Evolutionary conservation across 352 stramenopile genomes (phyloP).

Genomic region (Globisporangium middletonii): DNA sequence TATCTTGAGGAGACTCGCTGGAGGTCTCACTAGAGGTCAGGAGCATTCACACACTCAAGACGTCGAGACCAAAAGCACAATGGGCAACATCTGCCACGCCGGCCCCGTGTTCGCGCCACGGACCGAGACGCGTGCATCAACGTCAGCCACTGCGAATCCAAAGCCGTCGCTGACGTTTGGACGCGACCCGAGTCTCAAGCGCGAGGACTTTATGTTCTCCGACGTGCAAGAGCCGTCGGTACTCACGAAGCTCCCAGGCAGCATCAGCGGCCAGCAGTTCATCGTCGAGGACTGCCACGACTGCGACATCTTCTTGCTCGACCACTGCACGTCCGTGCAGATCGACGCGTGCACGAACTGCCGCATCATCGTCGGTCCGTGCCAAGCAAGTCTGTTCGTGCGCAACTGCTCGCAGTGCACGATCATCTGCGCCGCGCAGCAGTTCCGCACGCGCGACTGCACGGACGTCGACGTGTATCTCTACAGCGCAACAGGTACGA

Average conservation of each 20-base stretch:
- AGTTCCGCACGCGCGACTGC: constrained; percentile 73
- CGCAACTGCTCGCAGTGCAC: constrained; percentile 59
- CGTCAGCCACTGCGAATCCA: neutral
- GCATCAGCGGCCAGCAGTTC: constrained; percentile 75
- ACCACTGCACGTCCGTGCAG: constrained; percentile 73
- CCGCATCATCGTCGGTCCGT: constrained; percentile 64
- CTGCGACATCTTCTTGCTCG: constrained; percentile 74
- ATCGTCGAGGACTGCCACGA: constrained; percentile 64
- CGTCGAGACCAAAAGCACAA: too few relatives aligned
- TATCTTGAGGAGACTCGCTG: too few relatives aligned
- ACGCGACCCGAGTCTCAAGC: constrained; percentile 55
- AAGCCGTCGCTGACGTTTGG: constrained; percentile 38
- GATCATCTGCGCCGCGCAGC: constrained; percentile 56
- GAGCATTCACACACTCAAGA: too few relatives aligned
- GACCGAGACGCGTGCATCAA: too few relatives aligned
- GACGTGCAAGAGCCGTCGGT: constrained; percentile 29
- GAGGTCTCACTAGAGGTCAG: too few relatives aligned
- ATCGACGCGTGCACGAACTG: constrained; percentile 69
- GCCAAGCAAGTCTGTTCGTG: constrained; percentile 65
- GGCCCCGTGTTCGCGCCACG: too few relatives aligned
- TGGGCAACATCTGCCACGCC: too few relatives aligned
- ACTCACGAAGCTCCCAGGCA: constrained; percentile 50
- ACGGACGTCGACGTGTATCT: constrained; percentile 53
- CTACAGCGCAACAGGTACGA: constrained; percentile 50
- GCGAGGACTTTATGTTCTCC: constrained; percentile 66